A percentile compares a stretch with the other conserved stretches of the same genome.
phyloP scores from a whole-genome alignment of 2,329 filamentous ascomycete genomes.

The Colletotrichum australisinense region DNA sequence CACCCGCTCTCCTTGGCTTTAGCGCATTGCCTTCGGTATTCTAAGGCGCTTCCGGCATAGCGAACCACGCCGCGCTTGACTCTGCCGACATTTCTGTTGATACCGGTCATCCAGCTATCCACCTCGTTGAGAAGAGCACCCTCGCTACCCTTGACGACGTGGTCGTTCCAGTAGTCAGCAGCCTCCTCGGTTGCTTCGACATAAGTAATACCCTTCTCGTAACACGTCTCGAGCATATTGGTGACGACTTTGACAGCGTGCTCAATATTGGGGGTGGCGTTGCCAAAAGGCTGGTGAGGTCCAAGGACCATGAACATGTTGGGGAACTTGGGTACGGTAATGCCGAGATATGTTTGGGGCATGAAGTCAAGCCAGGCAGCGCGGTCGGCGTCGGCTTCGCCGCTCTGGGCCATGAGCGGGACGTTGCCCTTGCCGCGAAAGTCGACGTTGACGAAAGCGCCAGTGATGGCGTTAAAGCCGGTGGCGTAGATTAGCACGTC shows the following conservation, averaged over 20 bases:
- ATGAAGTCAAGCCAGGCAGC: no score
- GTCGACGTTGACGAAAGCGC: no score
- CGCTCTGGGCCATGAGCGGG: no score
- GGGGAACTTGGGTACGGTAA: no score
- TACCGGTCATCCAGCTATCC: constrained; percentile 66
- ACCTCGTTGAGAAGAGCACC: constrained; percentile 59
- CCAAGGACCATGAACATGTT: no score
- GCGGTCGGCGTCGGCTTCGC: no score
- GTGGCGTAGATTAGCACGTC: no score
- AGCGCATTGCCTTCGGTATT: constrained; percentile 52
- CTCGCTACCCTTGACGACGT: constrained; percentile 57
- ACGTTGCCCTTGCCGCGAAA: no score
- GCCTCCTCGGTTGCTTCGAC: constrained; percentile 53
- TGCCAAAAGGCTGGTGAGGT: no score
- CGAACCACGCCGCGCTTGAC: constrained; percentile 58
- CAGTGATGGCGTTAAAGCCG: no score
- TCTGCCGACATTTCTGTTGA: constrained; percentile 59
- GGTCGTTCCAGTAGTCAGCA: constrained; percentile 55
- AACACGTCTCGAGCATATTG: constrained; percentile 46
- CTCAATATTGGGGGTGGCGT: no score
- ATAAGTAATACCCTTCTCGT: constrained; percentile 46
- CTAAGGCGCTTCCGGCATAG: constrained; percentile 57
- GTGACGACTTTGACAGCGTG: constrained; percentile 50
- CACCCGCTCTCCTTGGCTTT: constrained; percentile 44
- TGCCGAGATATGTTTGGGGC: no score